Conservation (phyloP, 768 basidiomycete genomes). For the Boletales sp. region DNA sequence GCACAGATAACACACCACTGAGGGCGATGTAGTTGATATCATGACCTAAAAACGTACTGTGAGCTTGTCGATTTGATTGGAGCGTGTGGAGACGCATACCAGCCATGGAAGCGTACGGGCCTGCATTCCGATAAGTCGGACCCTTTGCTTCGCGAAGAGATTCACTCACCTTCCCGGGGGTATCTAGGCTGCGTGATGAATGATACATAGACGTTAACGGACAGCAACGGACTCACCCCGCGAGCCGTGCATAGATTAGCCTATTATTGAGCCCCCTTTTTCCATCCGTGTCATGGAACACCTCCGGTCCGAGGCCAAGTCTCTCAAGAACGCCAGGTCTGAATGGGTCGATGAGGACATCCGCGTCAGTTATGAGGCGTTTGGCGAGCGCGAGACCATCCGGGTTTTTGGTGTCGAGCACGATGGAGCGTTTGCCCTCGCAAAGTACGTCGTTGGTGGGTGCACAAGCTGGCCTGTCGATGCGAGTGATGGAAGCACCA, state of each 20-base stretch:
- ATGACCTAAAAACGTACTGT: conserved; percentile 47
- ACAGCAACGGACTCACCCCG: conserved; percentile 49
- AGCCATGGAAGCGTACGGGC: conserved; percentile 72
- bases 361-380: conserved; percentile 61
- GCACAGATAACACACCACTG: conserved; percentile 68
- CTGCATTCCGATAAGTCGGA: conserved; percentile 34
- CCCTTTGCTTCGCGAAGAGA: not conserved
- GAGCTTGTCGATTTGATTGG: not conserved
- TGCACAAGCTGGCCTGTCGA: conserved; percentile 55
- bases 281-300: conserved; percentile 54
- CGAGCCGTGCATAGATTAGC: conserved; percentile 71
- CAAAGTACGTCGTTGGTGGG: conserved; percentile 51
- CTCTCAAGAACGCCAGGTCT: conserved; percentile 80
- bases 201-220: not conserved
- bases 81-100: conserved; percentile 37
- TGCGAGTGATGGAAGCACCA: conserved; percentile 71
- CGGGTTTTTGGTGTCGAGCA: conserved; percentile 60
- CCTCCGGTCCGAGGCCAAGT: conserved; percentile 70
- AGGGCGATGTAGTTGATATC: conserved; percentile 84
- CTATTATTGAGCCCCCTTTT: conserved; percentile 51
- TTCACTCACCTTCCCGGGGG: conserved; percentile 50
- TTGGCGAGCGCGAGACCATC: conserved; percentile 54
- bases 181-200: conserved; percentile 39
- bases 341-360: conserved; percentile 82
- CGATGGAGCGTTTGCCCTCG: conserved; percentile 74